A percentile compares a stretch with the other conserved stretches of the same genome.
phyloP scores from a whole-genome alignment of 352 stramenopile species.

The Globisporangium spinosum region DNA sequence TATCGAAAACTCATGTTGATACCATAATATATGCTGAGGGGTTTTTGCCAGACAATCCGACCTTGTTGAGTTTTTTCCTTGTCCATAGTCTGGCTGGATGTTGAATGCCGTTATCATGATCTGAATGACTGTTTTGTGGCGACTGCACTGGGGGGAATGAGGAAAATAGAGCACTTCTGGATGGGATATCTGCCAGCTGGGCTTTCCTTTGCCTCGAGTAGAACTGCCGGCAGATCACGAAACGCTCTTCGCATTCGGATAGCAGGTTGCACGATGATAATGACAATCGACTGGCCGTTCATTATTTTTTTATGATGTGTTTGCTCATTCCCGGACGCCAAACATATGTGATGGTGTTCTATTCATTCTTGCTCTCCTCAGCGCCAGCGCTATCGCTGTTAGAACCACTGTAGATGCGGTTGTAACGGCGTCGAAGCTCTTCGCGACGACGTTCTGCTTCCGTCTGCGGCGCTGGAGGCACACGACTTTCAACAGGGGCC shows the following conservation, averaged over 20 bases:
- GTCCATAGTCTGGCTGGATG: too few relatives aligned
- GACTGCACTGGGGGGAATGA: too few relatives aligned
- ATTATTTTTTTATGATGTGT: background rate
- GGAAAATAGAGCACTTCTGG: too few relatives aligned
- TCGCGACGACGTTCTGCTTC: slow-evolving; percentile 49
- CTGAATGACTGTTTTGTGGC: too few relatives aligned
- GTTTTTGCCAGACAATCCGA: background rate
- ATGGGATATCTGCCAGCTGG: too few relatives aligned
- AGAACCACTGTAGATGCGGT: slow-evolving; percentile 41
- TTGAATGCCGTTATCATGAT: too few relatives aligned
- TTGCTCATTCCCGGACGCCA: background rate
- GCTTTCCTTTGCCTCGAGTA: too few relatives aligned
- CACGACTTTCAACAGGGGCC: slow-evolving; percentile 28
- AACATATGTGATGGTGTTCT: background rate
- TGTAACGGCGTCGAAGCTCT: slow-evolving; percentile 53
- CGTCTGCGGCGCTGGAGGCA: slow-evolving; percentile 34
- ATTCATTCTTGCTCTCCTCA: slow-evolving; percentile 38
- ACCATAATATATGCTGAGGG: slow-evolving; percentile 46
- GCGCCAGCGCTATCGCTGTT: slow-evolving; percentile 9
- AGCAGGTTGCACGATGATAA: background rate
- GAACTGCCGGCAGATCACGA: background rate
- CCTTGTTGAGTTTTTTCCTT: too few relatives aligned
- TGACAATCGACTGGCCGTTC: background rate
- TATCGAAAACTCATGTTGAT: slow-evolving; percentile 58
- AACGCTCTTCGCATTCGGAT: background rate